phyloP scores from a whole-genome alignment of 2,329 filamentous ascomycete genomes.

The Epichloe coenophiala region DNA sequence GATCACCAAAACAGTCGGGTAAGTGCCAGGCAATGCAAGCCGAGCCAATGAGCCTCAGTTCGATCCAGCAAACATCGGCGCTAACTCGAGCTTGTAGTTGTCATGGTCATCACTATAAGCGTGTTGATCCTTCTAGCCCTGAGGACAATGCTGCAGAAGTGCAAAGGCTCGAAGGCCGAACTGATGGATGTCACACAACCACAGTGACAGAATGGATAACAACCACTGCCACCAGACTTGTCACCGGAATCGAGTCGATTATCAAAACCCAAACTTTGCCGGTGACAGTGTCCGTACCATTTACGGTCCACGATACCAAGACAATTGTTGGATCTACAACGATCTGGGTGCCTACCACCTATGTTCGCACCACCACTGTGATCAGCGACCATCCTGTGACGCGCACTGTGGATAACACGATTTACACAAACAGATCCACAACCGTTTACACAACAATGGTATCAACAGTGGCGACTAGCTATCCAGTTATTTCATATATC shows the following conservation, averaged over 20 bases:
- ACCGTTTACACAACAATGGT: slow-evolving; percentile 7
- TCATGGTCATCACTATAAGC: neutral
- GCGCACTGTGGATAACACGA: slow-evolving; percentile 7
- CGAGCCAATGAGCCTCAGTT: neutral
- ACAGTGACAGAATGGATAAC: slow-evolving; percentile 12
- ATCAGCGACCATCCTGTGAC: slow-evolving; percentile 8
- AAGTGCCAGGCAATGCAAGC: neutral
- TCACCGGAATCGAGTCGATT: slow-evolving; percentile 6
- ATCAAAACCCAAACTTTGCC: slow-evolving; percentile 7
- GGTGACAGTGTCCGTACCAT: slow-evolving; percentile 4
- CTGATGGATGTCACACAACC: slow-evolving; percentile 7
- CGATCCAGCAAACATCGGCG: neutral
- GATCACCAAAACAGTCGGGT: slow-evolving; percentile 8
- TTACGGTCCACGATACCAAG: slow-evolving; percentile 4
- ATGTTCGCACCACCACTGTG: slow-evolving; percentile 4
- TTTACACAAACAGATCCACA: slow-evolving; percentile 5
- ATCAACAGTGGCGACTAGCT: slow-evolving; percentile 7
- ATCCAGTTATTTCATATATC: slow-evolving; percentile 7
- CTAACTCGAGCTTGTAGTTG: slow-evolving; percentile 1
- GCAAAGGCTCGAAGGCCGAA: neutral
- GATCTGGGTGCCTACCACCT: slow-evolving; percentile 8
- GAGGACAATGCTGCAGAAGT: neutral
- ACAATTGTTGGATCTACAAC: slow-evolving; percentile 7
- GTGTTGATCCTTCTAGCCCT: neutral
- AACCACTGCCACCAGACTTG: slow-evolving; percentile 7